Evolutionary conservation across 306 rosid genomes (phyloP), one percentile per base, ranked within the genome.

Genomic region (Trichosanthes truncata): DNA sequence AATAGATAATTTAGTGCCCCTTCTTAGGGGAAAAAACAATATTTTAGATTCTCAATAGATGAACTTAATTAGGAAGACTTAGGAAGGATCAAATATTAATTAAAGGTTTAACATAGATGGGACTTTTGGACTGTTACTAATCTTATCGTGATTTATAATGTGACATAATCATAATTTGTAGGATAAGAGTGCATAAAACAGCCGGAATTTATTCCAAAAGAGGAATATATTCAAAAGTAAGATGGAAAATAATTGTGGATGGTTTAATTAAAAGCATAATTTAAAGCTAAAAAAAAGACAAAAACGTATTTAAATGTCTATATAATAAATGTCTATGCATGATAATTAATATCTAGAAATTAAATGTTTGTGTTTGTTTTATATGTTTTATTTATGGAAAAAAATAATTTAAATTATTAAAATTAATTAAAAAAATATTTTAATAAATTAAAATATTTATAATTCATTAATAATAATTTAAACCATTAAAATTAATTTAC

Each of bases 131-230:
- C 4, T 49, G 55, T 49, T 15, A 3, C 4, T 48, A 48, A 48
- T 48, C 35, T 25, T 59, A n/a, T n/a, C 35, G 25, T 26, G 9
- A n/a, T 21, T 59, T 21, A 23, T 59, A 59, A 59, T 59, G 36
- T 23, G 71, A 63, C 71, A 63, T 63, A 33, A 63, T 63, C 38
- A 33, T 33, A 63, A 63, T 63, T 62, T 33, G 23, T 63, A 14
- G 71, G 71, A 63, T 63, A 63, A 63, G 43, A 63, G 71, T 63
- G 71, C 71, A 63, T 17, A 63, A 63, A 63, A 63, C 43, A 63
- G 17, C 3, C 4, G 3, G 71, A 63, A 63, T 63, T 31, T 31
- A 17, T 63, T 15, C 71, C 12, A 62, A 62, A 6, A 1, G 5
- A 6, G 43, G 71, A 63, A 63, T 63, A 63, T 63, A 33, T 63